Evolutionary conservation across 176 grass and related monocot species (phyloP).

Genomic region (Puccinellia tenuiflora): DNA sequence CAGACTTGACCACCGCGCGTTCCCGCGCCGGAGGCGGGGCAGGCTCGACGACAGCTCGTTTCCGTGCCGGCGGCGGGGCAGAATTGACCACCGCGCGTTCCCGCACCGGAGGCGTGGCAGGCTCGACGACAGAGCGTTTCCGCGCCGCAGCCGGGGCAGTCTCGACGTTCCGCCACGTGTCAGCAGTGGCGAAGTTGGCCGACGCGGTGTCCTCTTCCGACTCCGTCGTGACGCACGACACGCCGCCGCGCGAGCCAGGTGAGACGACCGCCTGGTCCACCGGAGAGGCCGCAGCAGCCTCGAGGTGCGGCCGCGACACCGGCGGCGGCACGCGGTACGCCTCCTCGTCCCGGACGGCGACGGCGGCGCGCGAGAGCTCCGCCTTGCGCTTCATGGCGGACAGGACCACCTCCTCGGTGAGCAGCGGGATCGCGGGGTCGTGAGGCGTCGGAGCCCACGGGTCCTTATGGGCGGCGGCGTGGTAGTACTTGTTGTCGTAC

Average conservation of each 20-base stretch:
- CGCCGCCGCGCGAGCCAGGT: slow-evolving; percentile 33
- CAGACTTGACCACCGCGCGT: neutral
- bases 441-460: neutral
- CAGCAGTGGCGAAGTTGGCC: neutral
- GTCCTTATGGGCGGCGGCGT: neutral
- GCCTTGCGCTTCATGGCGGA: neutral
- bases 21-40: neutral
- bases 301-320: neutral
- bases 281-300: neutral
- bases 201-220: slow-evolving; percentile 30
- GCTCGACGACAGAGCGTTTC: neutral
- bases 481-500: slow-evolving; percentile 54
- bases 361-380: neutral
- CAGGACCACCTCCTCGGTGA: neutral
- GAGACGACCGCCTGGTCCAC: neutral
- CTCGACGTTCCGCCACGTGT: neutral
- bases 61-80: neutral
- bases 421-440: neutral
- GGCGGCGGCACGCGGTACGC: neutral
- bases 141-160: slow-evolving; percentile 2
- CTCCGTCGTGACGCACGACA: slow-evolving; percentile 65
- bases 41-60: neutral
- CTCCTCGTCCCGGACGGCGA: neutral
- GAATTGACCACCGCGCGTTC: neutral
- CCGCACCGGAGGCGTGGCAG: neutral